Base-by-base conservation (phyloP, 352 stramenopile species). In the Phytopythium oedochilum region DNA sequence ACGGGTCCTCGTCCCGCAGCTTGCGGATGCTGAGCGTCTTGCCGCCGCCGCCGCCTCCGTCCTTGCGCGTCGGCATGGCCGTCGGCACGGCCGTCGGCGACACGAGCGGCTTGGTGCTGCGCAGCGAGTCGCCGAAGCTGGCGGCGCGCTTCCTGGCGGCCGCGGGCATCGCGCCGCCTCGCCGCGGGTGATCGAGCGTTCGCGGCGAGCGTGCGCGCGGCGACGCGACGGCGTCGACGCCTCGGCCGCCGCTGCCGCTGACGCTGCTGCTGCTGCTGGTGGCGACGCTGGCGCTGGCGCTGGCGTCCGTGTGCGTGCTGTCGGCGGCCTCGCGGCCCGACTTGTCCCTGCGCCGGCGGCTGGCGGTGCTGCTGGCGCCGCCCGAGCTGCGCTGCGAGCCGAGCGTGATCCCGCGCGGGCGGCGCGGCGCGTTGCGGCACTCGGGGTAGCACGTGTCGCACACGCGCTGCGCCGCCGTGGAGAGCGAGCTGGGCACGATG, bases 361-460 rank as follows among this genome's bases (percentile, higher is more conserved):
- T 20, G 45, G 34, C 57, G 28, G 39, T 47, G 44, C 34, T 56
- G 23, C 17, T 18, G 11, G 48, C 26, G 26, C 20, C 9, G 36
- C 11, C 32, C 22, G 32, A 36, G 49, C 40, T 34, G n/a, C 40
- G 14, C 40, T 44, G 40, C 9, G 53, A 40, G 11, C 53, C 53
- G 0, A 53, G 20, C 8, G 53, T 53, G 29, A 53, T n/a, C 34
- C 43, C 53, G 17, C 44, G 44, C 43, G 43, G 53, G 31, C 43
- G 53, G 15, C 35, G 51, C 51, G 51, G 57, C 52, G 46, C 47
- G 39, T 64, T 66, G 26, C 73, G 59, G 58, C 81, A 88, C 43
- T 60, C 63, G 2, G 81, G 78, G 42, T 79, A 86, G 63, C 83
- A 94, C 14, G 59, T 55, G 53, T 92, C 78, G 57, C 83, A 94